These are phyloP conservation scores for Botrytis sinoallii DNA, from an alignment of 2,329 filamentous ascomycete species.

Conservation along the genomic window DNA sequence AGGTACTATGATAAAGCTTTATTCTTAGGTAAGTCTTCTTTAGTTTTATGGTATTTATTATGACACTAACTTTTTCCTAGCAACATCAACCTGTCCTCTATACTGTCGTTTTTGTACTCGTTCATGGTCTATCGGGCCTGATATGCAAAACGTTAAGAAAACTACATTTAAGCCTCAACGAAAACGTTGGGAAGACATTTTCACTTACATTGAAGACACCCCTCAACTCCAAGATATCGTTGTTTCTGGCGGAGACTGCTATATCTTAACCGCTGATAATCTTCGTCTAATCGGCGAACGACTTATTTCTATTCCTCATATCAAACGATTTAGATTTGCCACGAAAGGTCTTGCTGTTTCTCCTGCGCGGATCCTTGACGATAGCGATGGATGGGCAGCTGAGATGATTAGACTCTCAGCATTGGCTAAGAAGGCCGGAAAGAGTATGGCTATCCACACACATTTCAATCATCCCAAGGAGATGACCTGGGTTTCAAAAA, in stretches of 20 bases:
- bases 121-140: slow-evolving; percentile 54
- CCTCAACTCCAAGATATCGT: slow-evolving; percentile 55
- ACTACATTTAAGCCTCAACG: slow-evolving; percentile 41
- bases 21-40: slow-evolving; percentile 50
- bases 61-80: slow-evolving; percentile 39
- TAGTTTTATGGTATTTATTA: background rate
- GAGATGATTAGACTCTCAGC: slow-evolving; percentile 51
- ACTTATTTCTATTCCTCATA: slow-evolving; percentile 55
- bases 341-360: slow-evolving; percentile 60
- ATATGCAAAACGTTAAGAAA: slow-evolving; percentile 52
- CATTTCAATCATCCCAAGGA: slow-evolving; percentile 64
- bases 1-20: slow-evolving; percentile 62
- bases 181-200: slow-evolving; percentile 53
- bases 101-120: slow-evolving; percentile 63
- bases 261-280: slow-evolving; percentile 52
- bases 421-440: slow-evolving; percentile 50
- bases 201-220: slow-evolving; percentile 53
- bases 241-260: slow-evolving; percentile 61
- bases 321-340: slow-evolving; percentile 58
- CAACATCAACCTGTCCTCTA: slow-evolving; percentile 58
- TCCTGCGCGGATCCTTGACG: slow-evolving; percentile 54
- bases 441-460: slow-evolving; percentile 60
- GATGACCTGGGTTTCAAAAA: slow-evolving; percentile 57
- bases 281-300: slow-evolving; percentile 52
- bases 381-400: slow-evolving; percentile 51